Evolutionary conservation across 176 grass and related monocot species (phyloP).

Genomic region (Carex kokanica): DNA sequence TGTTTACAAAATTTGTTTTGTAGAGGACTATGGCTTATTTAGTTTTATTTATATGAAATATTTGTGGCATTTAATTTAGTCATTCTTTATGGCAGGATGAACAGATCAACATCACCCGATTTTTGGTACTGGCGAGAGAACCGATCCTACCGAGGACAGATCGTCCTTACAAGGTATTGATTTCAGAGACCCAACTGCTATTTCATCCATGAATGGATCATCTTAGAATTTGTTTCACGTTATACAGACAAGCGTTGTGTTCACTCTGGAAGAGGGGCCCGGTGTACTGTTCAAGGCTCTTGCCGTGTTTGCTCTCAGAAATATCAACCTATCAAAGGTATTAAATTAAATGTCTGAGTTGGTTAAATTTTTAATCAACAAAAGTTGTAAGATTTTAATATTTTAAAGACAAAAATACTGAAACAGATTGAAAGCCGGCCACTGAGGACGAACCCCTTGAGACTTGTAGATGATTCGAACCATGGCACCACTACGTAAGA

Average conservation of each 20-base stretch:
- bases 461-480: constrained; percentile 42
- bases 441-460: constrained; percentile 41
- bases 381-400: not conserved
- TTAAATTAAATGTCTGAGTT: constrained; percentile 1
- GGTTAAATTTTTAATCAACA: constrained; percentile 7
- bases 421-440: constrained; percentile 61
- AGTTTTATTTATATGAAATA: not conserved
- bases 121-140: constrained; percentile 44
- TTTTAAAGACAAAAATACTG: not conserved
- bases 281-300: constrained; percentile 48
- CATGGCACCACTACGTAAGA: constrained; percentile 44
- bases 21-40: not conserved
- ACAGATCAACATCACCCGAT: constrained; percentile 43
- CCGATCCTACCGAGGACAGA: constrained; percentile 37
- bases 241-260: constrained; percentile 52
- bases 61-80: not conserved
- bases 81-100: constrained; percentile 38
- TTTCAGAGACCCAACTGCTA: constrained; percentile 1
- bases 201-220: constrained; percentile 22
- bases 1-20: not conserved
- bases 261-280: constrained; percentile 50
- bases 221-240: constrained; percentile 12
- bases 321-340: constrained; percentile 57
- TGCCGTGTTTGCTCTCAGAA: constrained; percentile 46
- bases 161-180: constrained; percentile 49